Conservation (phyloP, 805 yeast genomes). For the Metschnikowia sp. region DNA sequence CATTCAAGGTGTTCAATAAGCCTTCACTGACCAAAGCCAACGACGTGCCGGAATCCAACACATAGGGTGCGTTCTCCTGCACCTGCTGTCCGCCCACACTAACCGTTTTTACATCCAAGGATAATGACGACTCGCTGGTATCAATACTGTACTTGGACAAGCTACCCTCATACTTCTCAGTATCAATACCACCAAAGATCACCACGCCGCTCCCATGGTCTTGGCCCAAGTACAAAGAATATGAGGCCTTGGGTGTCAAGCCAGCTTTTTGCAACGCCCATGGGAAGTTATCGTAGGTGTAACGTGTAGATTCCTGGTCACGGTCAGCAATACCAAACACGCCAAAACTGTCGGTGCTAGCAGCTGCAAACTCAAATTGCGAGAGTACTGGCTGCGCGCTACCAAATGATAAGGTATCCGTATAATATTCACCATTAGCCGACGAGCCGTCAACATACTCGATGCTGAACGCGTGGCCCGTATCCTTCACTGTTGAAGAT, state of each 20-base stretch:
- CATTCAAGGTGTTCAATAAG: conserved; percentile 7
- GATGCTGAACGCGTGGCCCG: conserved; percentile 9
- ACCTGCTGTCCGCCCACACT: conserved; percentile 8
- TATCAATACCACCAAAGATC: conserved; percentile 42
- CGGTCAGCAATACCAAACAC: conserved; percentile 13
- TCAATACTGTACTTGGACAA: conserved; percentile 7
- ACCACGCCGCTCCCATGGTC: conserved; percentile 27
- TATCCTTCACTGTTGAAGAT: conserved; percentile 1
- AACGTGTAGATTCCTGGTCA: conserved; percentile 6
- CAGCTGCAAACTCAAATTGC: conserved; percentile 12
- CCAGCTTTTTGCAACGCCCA: conserved; percentile 56
- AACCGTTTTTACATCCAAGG: conserved; percentile 7
- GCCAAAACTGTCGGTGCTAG: conserved; percentile 3
- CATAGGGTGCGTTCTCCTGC: conserved; percentile 4
- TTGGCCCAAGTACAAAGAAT: conserved; percentile 58
- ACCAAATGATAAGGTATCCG: conserved; percentile 8
- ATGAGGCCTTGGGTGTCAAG: conserved; percentile 49
- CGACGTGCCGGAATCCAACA: conserved; percentile 15
- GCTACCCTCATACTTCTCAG: conserved; percentile 29
- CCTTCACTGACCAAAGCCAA: conserved; percentile 11
- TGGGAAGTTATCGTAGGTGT: conserved; percentile 51
- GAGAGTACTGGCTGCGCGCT: conserved; percentile 4
- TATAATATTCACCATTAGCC: conserved; percentile 9
- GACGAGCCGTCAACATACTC: conserved; percentile 9
- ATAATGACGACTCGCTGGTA: conserved; percentile 4